Conservation (phyloP, 2,329 filamentous ascomycete genomes). For the Ophioceras dolichostomum region DNA sequence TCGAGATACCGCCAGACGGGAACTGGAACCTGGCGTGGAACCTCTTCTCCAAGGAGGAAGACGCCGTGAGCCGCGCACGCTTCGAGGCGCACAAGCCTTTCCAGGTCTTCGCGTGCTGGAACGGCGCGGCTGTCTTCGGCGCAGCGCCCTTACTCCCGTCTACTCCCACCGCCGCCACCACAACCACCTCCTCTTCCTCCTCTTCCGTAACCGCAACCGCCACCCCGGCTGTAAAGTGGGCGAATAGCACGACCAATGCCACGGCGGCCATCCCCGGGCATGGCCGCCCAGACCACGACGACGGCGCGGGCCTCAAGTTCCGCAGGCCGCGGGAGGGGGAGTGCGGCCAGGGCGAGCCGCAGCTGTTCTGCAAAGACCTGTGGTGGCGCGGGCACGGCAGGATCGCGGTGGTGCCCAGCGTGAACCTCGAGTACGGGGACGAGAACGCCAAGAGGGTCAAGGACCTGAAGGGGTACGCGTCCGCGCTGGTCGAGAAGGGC, state of each 20-base stretch:
- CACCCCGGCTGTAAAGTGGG: no score
- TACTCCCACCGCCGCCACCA: no score
- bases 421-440: conserved; percentile 43
- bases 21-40: conserved; percentile 35
- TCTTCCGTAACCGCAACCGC: no score
- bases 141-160: conserved; percentile 33
- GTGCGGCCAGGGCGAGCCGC: conserved; percentile 41
- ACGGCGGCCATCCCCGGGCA: neutral
- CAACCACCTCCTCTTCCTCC: no score
- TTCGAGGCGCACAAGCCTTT: conserved; percentile 30
- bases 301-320: conserved; percentile 24
- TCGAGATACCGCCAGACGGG: conserved; percentile 34
- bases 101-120: conserved; percentile 51
- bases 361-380: conserved; percentile 44
- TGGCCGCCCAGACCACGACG: conserved; percentile 12
- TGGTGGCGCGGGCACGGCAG: conserved; percentile 36
- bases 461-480: conserved; percentile 30
- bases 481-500: neutral
- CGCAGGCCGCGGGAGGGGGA: conserved; percentile 26
- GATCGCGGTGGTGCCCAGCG: conserved; percentile 41
- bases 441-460: conserved; percentile 32
- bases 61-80: conserved; percentile 13
- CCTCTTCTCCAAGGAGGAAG: conserved; percentile 38
- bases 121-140: conserved; percentile 36
- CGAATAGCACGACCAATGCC: no score